Base-by-base conservation (phyloP, 768 basidiomycete genomes). In the Suillus decipiens region DNA sequence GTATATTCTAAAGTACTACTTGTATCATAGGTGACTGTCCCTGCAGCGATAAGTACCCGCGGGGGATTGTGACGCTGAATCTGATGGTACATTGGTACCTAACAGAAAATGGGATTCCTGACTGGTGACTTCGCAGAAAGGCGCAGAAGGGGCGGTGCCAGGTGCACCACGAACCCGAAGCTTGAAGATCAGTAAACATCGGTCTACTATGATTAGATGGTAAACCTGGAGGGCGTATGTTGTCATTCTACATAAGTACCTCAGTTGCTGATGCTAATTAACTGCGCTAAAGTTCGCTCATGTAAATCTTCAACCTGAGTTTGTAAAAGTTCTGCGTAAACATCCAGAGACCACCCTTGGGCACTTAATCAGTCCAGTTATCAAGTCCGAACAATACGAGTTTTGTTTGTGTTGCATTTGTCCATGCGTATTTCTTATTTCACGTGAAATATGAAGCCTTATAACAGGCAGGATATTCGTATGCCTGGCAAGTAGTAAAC, bases 401-500 rank as follows among this genome's bases (percentile, higher is more conserved):
- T 42, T 1, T 43, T 43, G 9, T 45, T 11, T n/a, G 2, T 3
- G 47, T 24, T 24, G 47, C 22, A 47, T 47, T 12, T 47, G 6
- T 47, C 47, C 47, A 24, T 14, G 22, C 22, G 12, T 22, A 12
- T 12, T 7, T 47, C 22, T 47, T 24, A 24, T 22, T 47, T 47
- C 22, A 14, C 22, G 47, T 14, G 12, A 14, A 5, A 12, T 24
- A 47, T 47, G 45, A 22, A 2, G 24, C 15, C 22, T 47, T 14
- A n/a, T n/a, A n/a, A 24, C 10, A 24, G 47, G 7, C 12, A 22
- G 47, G 53, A 14, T 22, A 28, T 48, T 36, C 58, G 65, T 54
- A 59, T 69, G 45, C 45, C 39, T 62, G 63, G 28, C 43, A 56
- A n/a, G 65, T 15, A 7, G 7, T 15, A 22, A 6, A 14, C 6